Evolutionary conservation across 768 basidiomycete genomes (phyloP), one percentile per base, ranked within the genome.

Genomic region (Panus rudis): DNA sequence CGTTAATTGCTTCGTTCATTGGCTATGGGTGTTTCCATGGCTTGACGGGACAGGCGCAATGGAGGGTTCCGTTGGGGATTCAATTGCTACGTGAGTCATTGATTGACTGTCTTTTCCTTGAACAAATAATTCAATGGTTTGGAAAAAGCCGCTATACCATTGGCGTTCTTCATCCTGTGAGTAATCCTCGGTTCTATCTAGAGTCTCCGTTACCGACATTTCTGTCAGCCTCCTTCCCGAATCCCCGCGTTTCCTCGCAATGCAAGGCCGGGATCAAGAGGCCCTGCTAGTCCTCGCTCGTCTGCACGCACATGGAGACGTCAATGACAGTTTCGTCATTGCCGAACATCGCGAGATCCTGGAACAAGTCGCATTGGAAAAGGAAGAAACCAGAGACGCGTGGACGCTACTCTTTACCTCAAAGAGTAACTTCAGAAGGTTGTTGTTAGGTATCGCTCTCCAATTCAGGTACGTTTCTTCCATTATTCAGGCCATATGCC

Each of bases 241-340:
- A 35, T 57, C 53, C n/a, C 73, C 76, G 1, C 67, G 77, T 10
- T 79, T 72, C 68, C 63, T 78, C 48, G 74, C 75, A 33, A 67
- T 72, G 55, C 70, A 72, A 38, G 74, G 72, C 7, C 63, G 72
- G 5, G 53, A 68, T 26, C 67, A 74, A 3, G 75, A 76, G 49
- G 70, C 70, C 51, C 45, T 63, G 0, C 39, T 37, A 4, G 53
- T 49, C 12, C 66, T 79, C 22, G 76, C 72, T 4, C 66, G 73
- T 4, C 65, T 79, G 2, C 78, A 79, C 40, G 71, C 78, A 1
- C 56, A 68, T 27, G 75, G 75, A 1, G 57, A 78, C 52, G 56
- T 61, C 17, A 51, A 65, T 32, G 76, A 78, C 44, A 49, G 62
- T 1, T 73, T 78, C 43, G 75, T 77, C 3, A 46, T 67, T 16